phyloP scores from a whole-genome alignment of 805 yeast species.

The Grigorovia jiainica region DNA sequence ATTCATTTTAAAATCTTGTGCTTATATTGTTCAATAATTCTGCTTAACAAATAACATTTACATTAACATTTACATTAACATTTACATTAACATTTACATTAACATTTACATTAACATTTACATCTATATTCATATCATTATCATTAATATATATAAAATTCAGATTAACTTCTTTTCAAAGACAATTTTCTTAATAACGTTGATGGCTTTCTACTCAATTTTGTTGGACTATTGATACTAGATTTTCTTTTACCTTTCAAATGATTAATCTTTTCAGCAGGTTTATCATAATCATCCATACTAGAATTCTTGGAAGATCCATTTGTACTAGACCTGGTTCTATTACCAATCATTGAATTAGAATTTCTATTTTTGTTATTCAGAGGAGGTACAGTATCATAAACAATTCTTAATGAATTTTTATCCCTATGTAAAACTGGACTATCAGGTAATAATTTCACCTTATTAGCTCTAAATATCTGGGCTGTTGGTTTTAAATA shows the following conservation, averaged over 20 bases:
- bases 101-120: no score
- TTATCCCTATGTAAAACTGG: constrained; percentile 34
- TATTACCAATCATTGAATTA: neutral
- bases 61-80: no score
- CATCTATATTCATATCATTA: no score
- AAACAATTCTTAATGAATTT: constrained; percentile 11
- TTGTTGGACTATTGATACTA: constrained; percentile 21
- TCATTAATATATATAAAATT: neutral
- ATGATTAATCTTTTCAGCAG: constrained; percentile 30
- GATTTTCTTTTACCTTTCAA: constrained; percentile 28
- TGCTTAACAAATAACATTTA: no score
- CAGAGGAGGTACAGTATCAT: neutral
- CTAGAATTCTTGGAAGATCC: constrained; percentile 8
- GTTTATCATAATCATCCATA: constrained; percentile 33
- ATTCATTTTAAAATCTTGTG: no score
- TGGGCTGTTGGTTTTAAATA: constrained; percentile 77
- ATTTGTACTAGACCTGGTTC: neutral
- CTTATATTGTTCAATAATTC: no score
- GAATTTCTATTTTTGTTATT: neutral
- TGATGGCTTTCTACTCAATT: constrained; percentile 29
- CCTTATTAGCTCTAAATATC: constrained; percentile 60
- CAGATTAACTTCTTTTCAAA: constrained; percentile 8
- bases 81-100: no score
- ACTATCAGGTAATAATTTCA: constrained; percentile 40
- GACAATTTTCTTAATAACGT: constrained; percentile 25